A percentile compares a stretch with the other conserved stretches of the same genome.
Conservation (phyloP, 305 asterid genomes). For the Fraxinus baroniana region DNA sequence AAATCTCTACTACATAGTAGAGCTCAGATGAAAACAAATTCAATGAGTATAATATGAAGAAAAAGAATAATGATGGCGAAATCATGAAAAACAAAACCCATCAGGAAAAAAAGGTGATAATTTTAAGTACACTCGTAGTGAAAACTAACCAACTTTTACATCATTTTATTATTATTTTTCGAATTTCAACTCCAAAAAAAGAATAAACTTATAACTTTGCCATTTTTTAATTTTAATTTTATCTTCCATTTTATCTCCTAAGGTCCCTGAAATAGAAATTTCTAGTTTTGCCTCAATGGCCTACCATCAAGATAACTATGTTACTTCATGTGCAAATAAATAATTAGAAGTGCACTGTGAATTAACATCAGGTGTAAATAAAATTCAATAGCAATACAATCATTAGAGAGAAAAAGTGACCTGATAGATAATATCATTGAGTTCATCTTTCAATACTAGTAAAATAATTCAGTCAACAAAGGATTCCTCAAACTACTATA, state of each 20-base stretch:
- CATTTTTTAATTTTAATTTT: neutral
- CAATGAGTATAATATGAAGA: neutral
- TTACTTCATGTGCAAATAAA: conserved; percentile 11
- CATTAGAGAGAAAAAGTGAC: too few relatives aligned
- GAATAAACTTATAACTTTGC: neutral
- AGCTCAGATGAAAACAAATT: neutral
- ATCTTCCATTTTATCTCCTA: neutral
- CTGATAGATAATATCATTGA: too few relatives aligned
- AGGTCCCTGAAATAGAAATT: conserved; percentile 44
- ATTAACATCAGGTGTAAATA: conserved; percentile 21
- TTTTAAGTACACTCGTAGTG: too few relatives aligned
- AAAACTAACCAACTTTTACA: neutral
- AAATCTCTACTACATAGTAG: neutral
- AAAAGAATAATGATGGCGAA: too few relatives aligned
- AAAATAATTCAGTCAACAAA: too few relatives aligned
- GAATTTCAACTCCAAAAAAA: conserved; percentile 5
- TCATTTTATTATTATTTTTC: neutral
- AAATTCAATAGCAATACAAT: conserved; percentile 9
- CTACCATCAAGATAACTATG: conserved; percentile 41
- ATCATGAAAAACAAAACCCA: too few relatives aligned
- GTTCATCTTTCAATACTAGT: too few relatives aligned
- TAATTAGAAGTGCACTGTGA: neutral
- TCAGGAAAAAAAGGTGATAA: too few relatives aligned
- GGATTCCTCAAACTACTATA: conserved; percentile 14
- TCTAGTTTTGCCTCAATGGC: conserved; percentile 87